A percentile compares a stretch with the other conserved stretches of the same genome.
phyloP scores from a whole-genome alignment of 176 grass and related monocot species.

The Saccharum officinarum region DNA sequence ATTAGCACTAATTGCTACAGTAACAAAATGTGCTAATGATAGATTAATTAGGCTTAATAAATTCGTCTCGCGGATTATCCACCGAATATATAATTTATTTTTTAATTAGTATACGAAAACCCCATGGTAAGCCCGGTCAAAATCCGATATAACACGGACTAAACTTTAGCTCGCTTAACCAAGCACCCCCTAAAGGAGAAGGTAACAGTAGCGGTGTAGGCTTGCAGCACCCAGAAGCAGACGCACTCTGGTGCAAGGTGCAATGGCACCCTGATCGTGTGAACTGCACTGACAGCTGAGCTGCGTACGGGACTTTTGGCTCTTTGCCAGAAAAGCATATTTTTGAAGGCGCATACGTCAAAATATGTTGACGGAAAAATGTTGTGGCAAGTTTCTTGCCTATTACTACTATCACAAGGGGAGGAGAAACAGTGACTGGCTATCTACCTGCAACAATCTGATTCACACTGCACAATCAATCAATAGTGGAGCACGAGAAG shows the following conservation, averaged over 20 bases:
- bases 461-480: background rate
- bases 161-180: no score
- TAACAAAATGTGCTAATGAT: no score
- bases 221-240: no score
- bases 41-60: no score
- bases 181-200: no score
- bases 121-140: no score
- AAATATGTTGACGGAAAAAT: conserved; percentile 5
- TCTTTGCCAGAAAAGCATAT: background rate
- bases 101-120: no score
- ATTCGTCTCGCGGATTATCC: no score
- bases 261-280: background rate
- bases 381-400: background rate
- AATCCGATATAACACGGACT: no score
- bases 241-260: background rate
- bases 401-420: background rate
- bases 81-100: no score
- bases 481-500: background rate
- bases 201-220: background rate
- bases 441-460: background rate
- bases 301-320: background rate
- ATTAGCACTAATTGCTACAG: no score
- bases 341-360: background rate
- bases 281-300: background rate
- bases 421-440: background rate